These are phyloP conservation scores for Mucor saturninus DNA, from an alignment of 371 early-diverging fungal species.

Conservation along the genomic window DNA sequence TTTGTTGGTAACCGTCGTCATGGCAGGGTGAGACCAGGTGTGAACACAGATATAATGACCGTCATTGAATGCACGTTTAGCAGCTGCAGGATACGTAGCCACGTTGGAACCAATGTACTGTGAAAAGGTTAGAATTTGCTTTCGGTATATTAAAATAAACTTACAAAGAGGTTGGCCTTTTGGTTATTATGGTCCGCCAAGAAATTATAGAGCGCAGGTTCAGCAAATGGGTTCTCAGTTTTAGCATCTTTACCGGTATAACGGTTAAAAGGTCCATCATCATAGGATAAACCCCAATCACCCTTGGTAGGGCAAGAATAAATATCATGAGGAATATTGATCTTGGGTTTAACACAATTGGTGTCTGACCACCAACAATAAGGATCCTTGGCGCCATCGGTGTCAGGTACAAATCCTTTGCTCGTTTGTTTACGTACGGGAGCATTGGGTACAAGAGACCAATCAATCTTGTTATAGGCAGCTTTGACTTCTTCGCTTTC, in stretches of 20 bases:
- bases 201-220: conserved; percentile 48
- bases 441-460: conserved; percentile 44
- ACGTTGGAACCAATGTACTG: conserved; percentile 36
- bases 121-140: neutral
- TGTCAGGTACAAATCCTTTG: conserved; percentile 23
- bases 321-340: conserved; percentile 29
- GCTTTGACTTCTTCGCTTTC: conserved; percentile 37
- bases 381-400: conserved; percentile 28
- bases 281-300: conserved; percentile 40
- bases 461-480: conserved; percentile 42
- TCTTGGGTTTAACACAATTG: conserved; percentile 30
- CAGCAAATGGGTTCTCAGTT: conserved; percentile 35
- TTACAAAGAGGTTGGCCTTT: conserved; percentile 40
- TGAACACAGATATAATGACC: conserved; percentile 45
- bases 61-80: conserved; percentile 31
- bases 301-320: conserved; percentile 25
- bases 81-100: conserved; percentile 31
- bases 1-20: conserved; percentile 58
- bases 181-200: conserved; percentile 30
- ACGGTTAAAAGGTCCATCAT: conserved; percentile 40
- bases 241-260: conserved; percentile 7
- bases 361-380: conserved; percentile 39
- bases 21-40: conserved; percentile 62
- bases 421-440: conserved; percentile 26
- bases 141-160: conserved; percentile 7